Base-by-base conservation (phyloP, 768 basidiomycete species). In the Boletus rufocinnamomeus region DNA sequence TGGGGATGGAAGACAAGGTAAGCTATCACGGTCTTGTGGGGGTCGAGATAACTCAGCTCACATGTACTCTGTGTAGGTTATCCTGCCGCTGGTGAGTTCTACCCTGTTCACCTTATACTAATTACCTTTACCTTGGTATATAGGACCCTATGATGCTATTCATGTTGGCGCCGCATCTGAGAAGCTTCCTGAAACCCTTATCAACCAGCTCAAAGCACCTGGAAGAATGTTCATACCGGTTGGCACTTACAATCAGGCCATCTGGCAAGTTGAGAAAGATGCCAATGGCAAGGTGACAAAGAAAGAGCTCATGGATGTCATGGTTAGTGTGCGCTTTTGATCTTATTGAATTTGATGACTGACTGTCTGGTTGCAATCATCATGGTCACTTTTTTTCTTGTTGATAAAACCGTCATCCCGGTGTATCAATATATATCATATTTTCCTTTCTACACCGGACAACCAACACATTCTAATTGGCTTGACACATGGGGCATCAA, bases 141-240 rank as follows among this genome's bases (percentile, higher is more conserved):
- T 59, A 84, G 87, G 80, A 4, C 89, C 89, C 0, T 93, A 86
- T 68, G 83, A 93, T 60, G 88, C 85, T 0, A 97, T 98, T 50
- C 95, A 98, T 64, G 95, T 98, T 38, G 96, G 96, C 4, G 96
- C 96, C 0, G 95, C 96, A 0, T 87, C 95, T 0, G 88, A 91
- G 0, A 78, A 67, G 0, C 74, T 94, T 16, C 95, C 95, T 0
- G 71, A 81, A 23, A 72, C 80, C 0, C 82, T 98, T 1, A 72
- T 98, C 30, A 84, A 89, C 16, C 95, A 96, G 66, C 84, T 94
- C 3, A 86, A 86, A 28, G 69, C 72, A 2, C 88, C 89, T 0
- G 91, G 91, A 17, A 77, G 86, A 52, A 93, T 98, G 89, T 95
- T 98, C 76, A 92, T 98, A 52, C 95, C 95, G 2, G 88, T 98